Conservation (phyloP, 768 basidiomycete genomes). For the Mycena latifolia region DNA sequence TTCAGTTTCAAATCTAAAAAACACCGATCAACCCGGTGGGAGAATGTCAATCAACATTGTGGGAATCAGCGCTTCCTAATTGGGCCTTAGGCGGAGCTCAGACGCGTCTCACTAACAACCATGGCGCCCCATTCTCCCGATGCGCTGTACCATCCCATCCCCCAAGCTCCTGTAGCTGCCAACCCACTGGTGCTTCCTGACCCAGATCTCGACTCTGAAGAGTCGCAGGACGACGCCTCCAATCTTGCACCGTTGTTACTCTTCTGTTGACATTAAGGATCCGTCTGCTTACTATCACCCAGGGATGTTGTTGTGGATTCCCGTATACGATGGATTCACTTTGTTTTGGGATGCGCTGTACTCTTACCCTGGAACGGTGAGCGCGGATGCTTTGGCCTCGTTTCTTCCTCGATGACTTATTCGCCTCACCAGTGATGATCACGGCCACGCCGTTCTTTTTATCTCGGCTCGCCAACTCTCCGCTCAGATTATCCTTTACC, state of each 20-base stretch:
- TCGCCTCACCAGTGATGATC: constrained; percentile 72
- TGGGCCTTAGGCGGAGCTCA: too few species aligned
- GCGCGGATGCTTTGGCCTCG: constrained; percentile 33
- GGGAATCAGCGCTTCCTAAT: too few species aligned
- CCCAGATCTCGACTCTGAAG: constrained; percentile 49
- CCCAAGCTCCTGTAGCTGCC: constrained; percentile 51
- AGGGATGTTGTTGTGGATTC: constrained; percentile 46
- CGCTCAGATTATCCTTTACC: constrained; percentile 68
- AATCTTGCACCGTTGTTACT: constrained; percentile 44
- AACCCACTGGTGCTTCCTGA: constrained; percentile 42
- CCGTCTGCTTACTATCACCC: constrained; percentile 4
- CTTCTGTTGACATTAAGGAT: background rate
- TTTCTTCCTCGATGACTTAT: constrained; percentile 9
- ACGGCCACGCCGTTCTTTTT: constrained; percentile 89
- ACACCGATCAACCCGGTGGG: too few species aligned
- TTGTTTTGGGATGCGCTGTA: constrained; percentile 82
- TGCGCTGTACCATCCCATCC: constrained; percentile 58
- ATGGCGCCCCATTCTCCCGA: constrained; percentile 44
- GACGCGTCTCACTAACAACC: too few species aligned
- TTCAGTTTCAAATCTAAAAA: too few species aligned
- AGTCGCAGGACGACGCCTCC: constrained; percentile 36
- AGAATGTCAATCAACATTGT: too few species aligned
- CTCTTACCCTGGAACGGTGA: constrained; percentile 93
- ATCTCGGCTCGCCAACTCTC: constrained; percentile 72
- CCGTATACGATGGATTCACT: constrained; percentile 73